Evolutionary conservation across 495 filamentous ascomycete species (phyloP), one percentile per base, ranked within the genome.

Genomic region (Penicillium herquei): DNA sequence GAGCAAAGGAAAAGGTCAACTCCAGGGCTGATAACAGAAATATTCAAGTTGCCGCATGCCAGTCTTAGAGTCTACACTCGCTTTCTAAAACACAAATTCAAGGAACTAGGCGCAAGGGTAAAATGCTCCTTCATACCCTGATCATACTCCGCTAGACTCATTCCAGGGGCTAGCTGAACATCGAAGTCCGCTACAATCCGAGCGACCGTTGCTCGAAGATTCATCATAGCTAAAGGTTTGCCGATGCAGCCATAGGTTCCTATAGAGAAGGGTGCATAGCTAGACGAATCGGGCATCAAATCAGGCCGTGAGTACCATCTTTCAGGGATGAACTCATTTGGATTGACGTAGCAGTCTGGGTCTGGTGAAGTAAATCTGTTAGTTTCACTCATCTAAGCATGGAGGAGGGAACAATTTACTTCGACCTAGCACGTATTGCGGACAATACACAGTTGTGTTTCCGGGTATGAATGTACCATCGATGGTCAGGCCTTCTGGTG

Each of bases 381-480:
- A 26, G 21, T 26, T 26, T 2, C 1, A 4, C 21, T 26, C 21
- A 26, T 26, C 4, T 2, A 26, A 26, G 1, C 21, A 26, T 26
- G 21, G 21, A 26, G 4, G 21, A 4, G 21, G 2, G 21, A 26
- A 26, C 4, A 4, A 26, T 26, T 44, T 44, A 44, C 41, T 10
- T 44, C 41, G 41, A 6, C 41, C 41, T 11, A 44, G n/a, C 2
- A 44, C 41, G 12, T 17, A 44, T 17, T 44, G 41, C 14, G 41
- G 41, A 16, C 14, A 16, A 3, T 9, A 17, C 12, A 44, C 14
- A 17, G 12, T 16, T 9, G 14, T 44, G 9, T 26, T 63, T 40
- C 66, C 55, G 39, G 72, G 72, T 35, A 73, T 63, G 43, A 59
- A 63, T 6, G 52, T 49, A 10, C 65, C 64, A 13, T 55, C 64